Base-by-base conservation (phyloP, 1,284 basidiomycete species). In the Leccinum ponderosum region DNA sequence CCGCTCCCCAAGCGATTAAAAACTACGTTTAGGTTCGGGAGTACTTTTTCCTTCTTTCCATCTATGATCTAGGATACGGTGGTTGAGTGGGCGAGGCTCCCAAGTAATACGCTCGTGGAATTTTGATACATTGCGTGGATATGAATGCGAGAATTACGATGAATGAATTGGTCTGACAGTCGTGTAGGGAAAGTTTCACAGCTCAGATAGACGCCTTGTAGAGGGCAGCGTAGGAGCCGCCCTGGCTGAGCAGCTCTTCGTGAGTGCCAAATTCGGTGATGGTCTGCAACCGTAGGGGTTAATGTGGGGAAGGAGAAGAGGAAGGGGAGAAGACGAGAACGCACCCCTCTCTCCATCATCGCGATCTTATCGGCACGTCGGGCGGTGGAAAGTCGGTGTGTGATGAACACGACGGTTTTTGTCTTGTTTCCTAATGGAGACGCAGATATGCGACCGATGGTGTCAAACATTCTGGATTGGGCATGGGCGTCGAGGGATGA, bases 331-430 rank as follows among this genome's bases (percentile, higher is more conserved):
- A 47, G 44, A 27, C 52, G 54, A 58, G 58, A 35, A 75, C 70
- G 56, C 76, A 91, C 90, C 71, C 92, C 92, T 67, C 85, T 81
- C 66, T 93, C 89, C 84, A 94, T 90, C 82, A 94, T 91, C 48
- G 90, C 92, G 65, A 94, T 87, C 75, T 89, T 91, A 76, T 91
- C 89, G 62, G 90, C 90, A 53, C 87, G 83, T 12, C 89, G 84
- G 17, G 90, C 91, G 50, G 89, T 90, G 25, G 88, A 87, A 63
- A 94, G 83, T 63, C 90, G 83, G 76, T 94, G 93, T 4, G 91
- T 93, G 70, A 94, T 91, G 75, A 90, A 94, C 39, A 94, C 84
- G 60, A 91, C 87, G 2, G 90, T 91, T 73, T 90, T 90, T 17
- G 76, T 81, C 65, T 78, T 79, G 66, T 80, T 77, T 22, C 87